Evolutionary conservation across 2,329 filamentous ascomycete species (phyloP), one percentile per base, ranked within the genome.

Genomic region (Trichoderma asperellum): DNA sequence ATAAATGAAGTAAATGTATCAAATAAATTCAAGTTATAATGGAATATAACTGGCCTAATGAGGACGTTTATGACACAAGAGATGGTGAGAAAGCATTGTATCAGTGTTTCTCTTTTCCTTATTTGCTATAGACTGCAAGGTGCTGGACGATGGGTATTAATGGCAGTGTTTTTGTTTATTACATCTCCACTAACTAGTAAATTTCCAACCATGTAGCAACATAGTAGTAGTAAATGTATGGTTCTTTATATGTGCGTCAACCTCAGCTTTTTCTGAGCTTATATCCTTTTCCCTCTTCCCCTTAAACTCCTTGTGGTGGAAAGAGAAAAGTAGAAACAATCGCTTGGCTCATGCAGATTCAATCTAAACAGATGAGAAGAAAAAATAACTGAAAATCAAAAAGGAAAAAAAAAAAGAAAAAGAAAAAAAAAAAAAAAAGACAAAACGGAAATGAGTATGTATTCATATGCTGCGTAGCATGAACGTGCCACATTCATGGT

Each of bases 1-100:
- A 55, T 14, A 10, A 82, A 11, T 24, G n/a, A 21, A 5, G 29
- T 5, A 32, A 29, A 29, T 27, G 29, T 49, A 1, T 2, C 5
- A 4, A 49, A 49, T 24, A 12, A 24, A 24, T 3, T 49, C n/a
- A 16, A 49, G 4, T 49, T 2, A 11, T 12, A 52, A 37, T 27
- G 29, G 14, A 58, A 35, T 4, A 40, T 12, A 18, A 40, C 2
- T 27, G 3, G 5, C n/a, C 3, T 21, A 7, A 63, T 1, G 37
- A 47, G 16, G 16, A 16, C 24, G 32, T 64, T 21, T 29, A 2
- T 10, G 37, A 12, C 35, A 6, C 14, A 32, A 32, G 6, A 12
- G 58, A 21, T 14, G 11, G 5, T 1, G 6, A 14, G 29, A 11
- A 5, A 27, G 21, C 21, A 16, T 3, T 40, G 7, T 32, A 64